Base-by-base conservation (phyloP, 2,329 filamentous ascomycete genomes). In the Beauveria scarabaeidicola region DNA sequence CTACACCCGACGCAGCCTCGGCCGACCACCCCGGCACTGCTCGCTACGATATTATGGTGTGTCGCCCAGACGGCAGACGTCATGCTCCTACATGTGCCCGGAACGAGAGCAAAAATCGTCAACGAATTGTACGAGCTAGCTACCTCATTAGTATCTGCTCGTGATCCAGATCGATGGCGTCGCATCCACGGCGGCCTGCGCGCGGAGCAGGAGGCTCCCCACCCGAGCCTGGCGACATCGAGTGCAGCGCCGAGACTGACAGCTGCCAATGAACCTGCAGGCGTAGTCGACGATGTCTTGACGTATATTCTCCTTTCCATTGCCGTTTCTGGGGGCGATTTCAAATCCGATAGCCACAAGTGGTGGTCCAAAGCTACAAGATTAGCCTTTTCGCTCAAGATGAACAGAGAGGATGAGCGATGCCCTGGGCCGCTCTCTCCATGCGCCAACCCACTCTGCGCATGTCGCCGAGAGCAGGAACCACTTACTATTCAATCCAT, bases 31-130 rank as follows among this genome's bases (percentile, higher is more conserved):
- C 74, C 77, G 1, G 76, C 78, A 1, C 67, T 81, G 5, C 66
- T 81, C 6, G 72, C 74, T 0, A 75, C 76, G 1, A 79, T 81
- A 60, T 69, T 81, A 0, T 81, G 77, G 73, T 76, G 73, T 48
- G 73, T 75, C 10, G 74, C 76, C 0, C 75, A 80, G 59, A 79
- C 75, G 11, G 76, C 77, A 1, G 76, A 79, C 53, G 75, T 76
- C 52, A 72, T 71, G 29, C 64, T 75, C 19, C 70, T 79, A 9
- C 69, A 75, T 21, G 69, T 75, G 0, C 75, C 73, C 8, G 75
- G 75, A 0, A 72, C 74, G 2, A 69, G 76, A 17, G 69, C 73
- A 11, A 71, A 72, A 43, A 72, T 75, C 7, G 73, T 67, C 62
- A 74, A 70, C 64, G 75, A 66, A 61, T 64, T 69, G 60, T 77